Percentiles rank a stretch among this genome's conserved stretches.
phyloP scores from a whole-genome alignment of 2,329 filamentous ascomycete genomes.

The Fusarium virguliforme region DNA sequence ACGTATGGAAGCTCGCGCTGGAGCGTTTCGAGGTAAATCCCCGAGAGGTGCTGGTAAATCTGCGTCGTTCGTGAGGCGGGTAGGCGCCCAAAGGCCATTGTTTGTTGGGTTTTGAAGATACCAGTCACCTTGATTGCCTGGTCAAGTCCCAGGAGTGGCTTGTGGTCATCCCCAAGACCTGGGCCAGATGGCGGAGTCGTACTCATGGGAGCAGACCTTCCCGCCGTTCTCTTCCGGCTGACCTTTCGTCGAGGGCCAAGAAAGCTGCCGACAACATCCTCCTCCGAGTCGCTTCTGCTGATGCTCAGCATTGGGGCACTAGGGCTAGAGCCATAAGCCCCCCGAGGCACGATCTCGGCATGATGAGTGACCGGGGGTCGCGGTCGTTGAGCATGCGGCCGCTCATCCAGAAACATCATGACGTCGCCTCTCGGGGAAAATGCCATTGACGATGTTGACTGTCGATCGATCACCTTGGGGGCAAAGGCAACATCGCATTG shows the following conservation, averaged over 20 bases:
- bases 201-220: constrained; percentile 65
- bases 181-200: constrained; percentile 68
- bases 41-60: constrained; percentile 71
- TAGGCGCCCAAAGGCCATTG: constrained; percentile 74
- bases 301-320: constrained; percentile 67
- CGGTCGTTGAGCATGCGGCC: constrained; percentile 62
- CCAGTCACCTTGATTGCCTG: constrained; percentile 72
- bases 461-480: constrained; percentile 74
- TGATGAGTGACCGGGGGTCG: constrained; percentile 59
- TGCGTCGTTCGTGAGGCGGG: constrained; percentile 67
- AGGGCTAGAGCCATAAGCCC: constrained; percentile 66
- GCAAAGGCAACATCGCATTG: constrained; percentile 78
- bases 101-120: constrained; percentile 72
- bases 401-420: constrained; percentile 75
- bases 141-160: constrained; percentile 68
- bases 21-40: constrained; percentile 70
- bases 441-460: constrained; percentile 73
- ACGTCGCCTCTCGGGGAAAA: constrained; percentile 74
- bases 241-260: constrained; percentile 64
- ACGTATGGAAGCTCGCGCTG: constrained; percentile 64
- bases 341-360: constrained; percentile 55
- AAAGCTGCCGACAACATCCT: constrained; percentile 75
- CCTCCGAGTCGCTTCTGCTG: constrained; percentile 76
- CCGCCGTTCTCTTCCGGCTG: constrained; percentile 61
- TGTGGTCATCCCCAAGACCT: constrained; percentile 52